phyloP scores from a whole-genome alignment of 2,329 filamentous ascomycete genomes.

The Pseudogymnoascus verrucosus region DNA sequence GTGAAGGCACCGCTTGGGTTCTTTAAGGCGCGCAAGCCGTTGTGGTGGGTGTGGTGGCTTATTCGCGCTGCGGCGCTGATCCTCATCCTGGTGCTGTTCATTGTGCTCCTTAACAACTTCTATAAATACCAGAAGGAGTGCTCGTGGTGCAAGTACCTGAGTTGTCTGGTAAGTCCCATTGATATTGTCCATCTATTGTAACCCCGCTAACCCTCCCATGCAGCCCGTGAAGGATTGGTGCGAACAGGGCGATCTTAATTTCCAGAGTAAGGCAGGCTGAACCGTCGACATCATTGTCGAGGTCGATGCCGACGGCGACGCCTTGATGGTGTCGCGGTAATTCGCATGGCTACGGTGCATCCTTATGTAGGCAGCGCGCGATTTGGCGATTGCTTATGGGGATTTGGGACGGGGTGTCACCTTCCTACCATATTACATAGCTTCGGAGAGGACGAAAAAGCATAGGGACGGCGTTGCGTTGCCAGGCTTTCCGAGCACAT shows the following conservation, averaged over 20 bases:
- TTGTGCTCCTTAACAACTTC: slow-evolving; percentile 83
- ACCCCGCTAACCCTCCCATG: slow-evolving; percentile 20
- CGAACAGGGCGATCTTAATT: slow-evolving; percentile 29
- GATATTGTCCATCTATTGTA: neutral
- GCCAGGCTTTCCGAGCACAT: neutral
- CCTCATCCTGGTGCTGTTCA: slow-evolving; percentile 75
- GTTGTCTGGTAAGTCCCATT: slow-evolving; percentile 62
- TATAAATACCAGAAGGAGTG: slow-evolving; percentile 72
- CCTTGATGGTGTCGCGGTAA: neutral
- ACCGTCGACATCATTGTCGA: neutral
- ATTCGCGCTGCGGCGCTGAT: slow-evolving; percentile 71
- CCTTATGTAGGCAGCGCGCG: neutral
- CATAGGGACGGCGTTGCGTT: slow-evolving; percentile 5
- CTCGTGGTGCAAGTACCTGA: slow-evolving; percentile 90
- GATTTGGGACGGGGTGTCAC: neutral
- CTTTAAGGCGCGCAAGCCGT: slow-evolving; percentile 83
- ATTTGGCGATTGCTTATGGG: neutral
- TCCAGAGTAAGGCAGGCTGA: neutral
- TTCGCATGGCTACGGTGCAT: neutral
- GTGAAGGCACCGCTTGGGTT: slow-evolving; percentile 62
- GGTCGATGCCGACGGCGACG: neutral
- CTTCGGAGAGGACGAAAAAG: neutral
- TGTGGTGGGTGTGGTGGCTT: slow-evolving; percentile 98
- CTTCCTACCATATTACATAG: neutral
- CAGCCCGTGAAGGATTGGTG: slow-evolving; percentile 63